Evolutionary conservation across 164 flowering plant genomes (phyloP), one percentile per base, ranked within the genome.

Genomic region (Piper longum): DNA sequence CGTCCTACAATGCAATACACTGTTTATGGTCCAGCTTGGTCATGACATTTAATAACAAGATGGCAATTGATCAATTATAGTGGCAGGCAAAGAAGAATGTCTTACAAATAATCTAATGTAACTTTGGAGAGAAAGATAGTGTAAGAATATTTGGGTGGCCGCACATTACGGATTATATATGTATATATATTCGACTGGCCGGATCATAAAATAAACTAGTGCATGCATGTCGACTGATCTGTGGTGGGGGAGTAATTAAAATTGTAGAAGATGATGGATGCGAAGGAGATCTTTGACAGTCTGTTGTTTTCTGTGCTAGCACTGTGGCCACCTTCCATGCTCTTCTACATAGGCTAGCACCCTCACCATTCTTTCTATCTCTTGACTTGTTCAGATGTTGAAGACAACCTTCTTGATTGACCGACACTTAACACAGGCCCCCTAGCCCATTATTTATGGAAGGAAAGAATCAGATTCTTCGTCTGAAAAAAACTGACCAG

Each of bases 251-350:
- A 26, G 36, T 26, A 26, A 26, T 2, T 26, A 26, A 26, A 26
- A 26, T 26, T 26, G 36, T 26, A 26, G 36, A 26, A 26, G 36
- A 26, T 0, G 36, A 26, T 26, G 36, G 1, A 26, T 26, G 56
- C 11, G 65, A 57, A 61, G 40, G 75, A 74, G 74, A 70, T 74
- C 67, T 79, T 76, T 76, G 77, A 74, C 69, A 26, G 36, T 0
- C 1, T 69, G 65, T 68, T 71, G 71, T 66, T 71, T 72, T 41
- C 51, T 70, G 71, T 66, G 65, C 17, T 41, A 67, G 70, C 73
- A 72, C 59, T 69, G 39, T 66, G 75, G 74, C 67, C 77, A 75
- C 65, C 70, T 74, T 68, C 68, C 76, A 73, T 72, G 73, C 67
- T 69, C 62, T 61, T 72, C 63, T 74, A 71, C 74, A 59, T 62